phyloP scores from a whole-genome alignment of 1,284 basidiomycete genomes.

The Ustilago vetiveriae region DNA sequence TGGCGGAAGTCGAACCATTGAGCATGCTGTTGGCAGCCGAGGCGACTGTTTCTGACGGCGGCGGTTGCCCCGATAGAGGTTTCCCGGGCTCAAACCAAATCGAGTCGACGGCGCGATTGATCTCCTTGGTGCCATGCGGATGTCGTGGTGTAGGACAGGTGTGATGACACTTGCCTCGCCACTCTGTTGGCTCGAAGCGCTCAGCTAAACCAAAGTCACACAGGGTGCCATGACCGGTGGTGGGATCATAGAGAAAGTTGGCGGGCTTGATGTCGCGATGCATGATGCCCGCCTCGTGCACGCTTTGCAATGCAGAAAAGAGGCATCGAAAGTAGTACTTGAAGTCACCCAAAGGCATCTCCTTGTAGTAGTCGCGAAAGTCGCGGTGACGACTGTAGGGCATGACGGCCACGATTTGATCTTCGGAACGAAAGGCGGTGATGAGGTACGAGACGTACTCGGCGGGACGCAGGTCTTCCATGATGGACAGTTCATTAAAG shows the following conservation, averaged over 20 bases:
- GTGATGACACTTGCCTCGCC: conserved; percentile 66
- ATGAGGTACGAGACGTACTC: conserved; percentile 77
- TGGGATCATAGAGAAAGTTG: conserved; percentile 93
- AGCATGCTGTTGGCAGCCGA: conserved; percentile 67
- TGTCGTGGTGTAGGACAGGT: conserved; percentile 50
- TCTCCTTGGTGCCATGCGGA: conserved; percentile 55
- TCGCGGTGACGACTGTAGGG: conserved; percentile 92
- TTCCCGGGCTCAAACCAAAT: conserved; percentile 60
- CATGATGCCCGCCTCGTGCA: conserved; percentile 87
- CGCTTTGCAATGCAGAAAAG: conserved; percentile 86
- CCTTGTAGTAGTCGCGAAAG: conserved; percentile 85
- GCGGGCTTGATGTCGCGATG: conserved; percentile 99
- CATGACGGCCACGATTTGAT: conserved; percentile 94
- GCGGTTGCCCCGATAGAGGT: conserved; percentile 31
- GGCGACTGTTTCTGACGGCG: conserved; percentile 10
- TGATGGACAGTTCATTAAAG: conserved; percentile 91
- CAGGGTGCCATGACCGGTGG: conserved; percentile 82
- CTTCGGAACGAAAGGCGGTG: conserved; percentile 87
- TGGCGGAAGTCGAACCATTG: conserved; percentile 28
- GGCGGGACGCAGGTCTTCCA: conserved; percentile 74
- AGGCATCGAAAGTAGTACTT: conserved; percentile 90
- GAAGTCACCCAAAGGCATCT: conserved; percentile 78
- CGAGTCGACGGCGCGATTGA: conserved; percentile 56
- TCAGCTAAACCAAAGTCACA: conserved; percentile 88
- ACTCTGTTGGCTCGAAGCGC: conserved; percentile 59